Percentiles rank a stretch among this genome's conserved stretches.
These are phyloP conservation scores for Hypoxylon crocopeplum DNA, from an alignment of 495 filamentous ascomycete genomes.

Conservation along the genomic window DNA sequence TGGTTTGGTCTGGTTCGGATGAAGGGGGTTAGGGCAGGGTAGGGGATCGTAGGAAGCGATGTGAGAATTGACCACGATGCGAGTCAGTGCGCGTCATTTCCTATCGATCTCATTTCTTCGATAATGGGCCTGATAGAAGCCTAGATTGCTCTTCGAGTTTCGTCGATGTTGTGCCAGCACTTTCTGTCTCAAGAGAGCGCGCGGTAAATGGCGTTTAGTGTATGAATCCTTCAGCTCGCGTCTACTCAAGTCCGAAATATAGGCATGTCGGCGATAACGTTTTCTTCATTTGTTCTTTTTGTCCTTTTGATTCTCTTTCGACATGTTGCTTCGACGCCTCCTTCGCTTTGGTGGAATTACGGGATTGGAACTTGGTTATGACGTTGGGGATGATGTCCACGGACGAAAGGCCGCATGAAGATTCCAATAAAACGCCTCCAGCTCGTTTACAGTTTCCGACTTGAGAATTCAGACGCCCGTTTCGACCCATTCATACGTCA, in stretches of 20 bases:
- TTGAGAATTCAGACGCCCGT: no score
- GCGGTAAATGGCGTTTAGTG: neutral
- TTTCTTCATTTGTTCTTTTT: neutral
- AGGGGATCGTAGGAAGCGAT: neutral
- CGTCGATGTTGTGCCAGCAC: neutral
- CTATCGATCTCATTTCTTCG: no score
- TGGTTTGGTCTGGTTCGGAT: neutral
- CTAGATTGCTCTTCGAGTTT: no score
- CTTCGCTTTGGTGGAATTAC: no score
- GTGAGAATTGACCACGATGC: neutral
- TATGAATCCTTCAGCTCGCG: conserved; percentile 5
- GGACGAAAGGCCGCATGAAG: no score
- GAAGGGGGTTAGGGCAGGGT: neutral
- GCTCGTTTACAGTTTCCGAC: no score
- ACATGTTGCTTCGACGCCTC: neutral
- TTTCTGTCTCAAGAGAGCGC: neutral
- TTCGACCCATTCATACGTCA: no score
- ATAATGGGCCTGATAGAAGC: no score
- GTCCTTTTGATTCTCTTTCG: neutral
- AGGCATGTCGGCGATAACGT: conserved; percentile 1
- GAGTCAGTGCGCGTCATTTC: no score
- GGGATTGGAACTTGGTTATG: no score
- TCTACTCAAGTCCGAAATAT: conserved; percentile 6
- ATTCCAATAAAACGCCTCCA: no score
- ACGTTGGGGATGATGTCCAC: no score